Percentiles rank a stretch among this genome's conserved stretches.
Conservation (phyloP, 2,329 filamentous ascomycete species). For the Huntiella savannae region DNA sequence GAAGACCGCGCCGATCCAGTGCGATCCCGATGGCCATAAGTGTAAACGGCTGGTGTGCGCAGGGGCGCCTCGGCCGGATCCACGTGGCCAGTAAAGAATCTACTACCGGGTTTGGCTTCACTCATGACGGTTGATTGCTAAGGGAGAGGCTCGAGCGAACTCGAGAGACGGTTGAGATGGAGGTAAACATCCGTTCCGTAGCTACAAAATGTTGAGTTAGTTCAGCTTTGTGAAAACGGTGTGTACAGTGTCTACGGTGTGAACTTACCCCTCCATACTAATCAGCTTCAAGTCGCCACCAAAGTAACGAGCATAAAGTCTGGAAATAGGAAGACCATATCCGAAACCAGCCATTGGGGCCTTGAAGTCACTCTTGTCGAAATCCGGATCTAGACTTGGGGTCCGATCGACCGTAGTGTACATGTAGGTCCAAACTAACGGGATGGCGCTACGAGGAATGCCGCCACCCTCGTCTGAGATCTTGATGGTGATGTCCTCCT, state of each 20-base stretch:
- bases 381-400: conserved; percentile 85
- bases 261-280: conserved; percentile 88
- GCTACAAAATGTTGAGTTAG: conserved; percentile 25
- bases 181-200: conserved; percentile 98
- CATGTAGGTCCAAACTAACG: conserved; percentile 99
- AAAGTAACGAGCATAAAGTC: conserved; percentile 91
- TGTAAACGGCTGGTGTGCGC: conserved; percentile 17
- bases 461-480: conserved; percentile 92
- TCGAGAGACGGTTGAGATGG: conserved; percentile 86
- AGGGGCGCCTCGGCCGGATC: conserved; percentile 22
- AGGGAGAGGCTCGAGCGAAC: conserved; percentile 89
- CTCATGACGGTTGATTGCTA: conserved; percentile 85
- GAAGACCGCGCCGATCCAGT: conserved; percentile 15
- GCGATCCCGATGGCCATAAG: conserved; percentile 13
- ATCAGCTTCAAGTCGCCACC: conserved; percentile 94
- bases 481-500: conserved; percentile 98
- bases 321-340: conserved; percentile 87
- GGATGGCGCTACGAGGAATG: conserved; percentile 81
- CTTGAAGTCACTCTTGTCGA: conserved; percentile 98
- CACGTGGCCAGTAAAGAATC: conserved; percentile 8
- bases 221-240: not conserved
- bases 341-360: conserved; percentile 98
- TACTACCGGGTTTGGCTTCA: conserved; percentile 22
- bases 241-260: not conserved
- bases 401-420: conserved; percentile 97